Evolutionary conservation across 2,329 filamentous ascomycete genomes (phyloP).

Genomic region (Amauroascus verrucosus): DNA sequence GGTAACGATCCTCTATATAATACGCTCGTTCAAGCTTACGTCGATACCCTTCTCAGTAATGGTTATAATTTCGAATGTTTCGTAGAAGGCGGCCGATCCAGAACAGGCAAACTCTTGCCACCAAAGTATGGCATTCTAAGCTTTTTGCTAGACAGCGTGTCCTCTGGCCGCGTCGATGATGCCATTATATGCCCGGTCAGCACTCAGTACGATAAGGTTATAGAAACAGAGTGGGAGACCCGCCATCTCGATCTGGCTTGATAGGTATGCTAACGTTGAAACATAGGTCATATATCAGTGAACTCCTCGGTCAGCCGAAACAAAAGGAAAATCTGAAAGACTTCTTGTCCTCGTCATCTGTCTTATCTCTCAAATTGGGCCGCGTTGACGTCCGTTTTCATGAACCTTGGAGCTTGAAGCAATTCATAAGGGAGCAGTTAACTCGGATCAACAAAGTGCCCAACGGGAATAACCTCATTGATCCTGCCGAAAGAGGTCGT

Average conservation of each 20-base stretch:
- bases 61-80: constrained; percentile 97
- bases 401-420: constrained; percentile 82
- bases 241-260: background rate
- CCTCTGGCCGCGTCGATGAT: constrained; percentile 80
- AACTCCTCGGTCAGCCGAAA: constrained; percentile 87
- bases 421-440: constrained; percentile 70
- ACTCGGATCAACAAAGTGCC: constrained; percentile 42
- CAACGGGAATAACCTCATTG: constrained; percentile 32
- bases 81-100: constrained; percentile 84
- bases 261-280: constrained; percentile 13
- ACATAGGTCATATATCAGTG: constrained; percentile 76
- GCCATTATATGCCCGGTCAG: constrained; percentile 90
- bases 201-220: constrained; percentile 97
- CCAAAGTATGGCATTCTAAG: constrained; percentile 93
- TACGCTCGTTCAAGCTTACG: constrained; percentile 89
- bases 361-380: constrained; percentile 78
- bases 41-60: constrained; percentile 80
- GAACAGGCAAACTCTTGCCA: constrained; percentile 84
- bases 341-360: constrained; percentile 79
- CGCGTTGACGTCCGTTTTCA: constrained; percentile 93
- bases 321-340: constrained; percentile 87
- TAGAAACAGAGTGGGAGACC: constrained; percentile 64
- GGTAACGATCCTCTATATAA: constrained; percentile 84
- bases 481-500: constrained; percentile 52
- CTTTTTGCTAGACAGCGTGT: constrained; percentile 80